Base-by-base conservation (phyloP, 1,284 basidiomycete species). In the Cutaneotrichosporon cutaneum region DNA sequence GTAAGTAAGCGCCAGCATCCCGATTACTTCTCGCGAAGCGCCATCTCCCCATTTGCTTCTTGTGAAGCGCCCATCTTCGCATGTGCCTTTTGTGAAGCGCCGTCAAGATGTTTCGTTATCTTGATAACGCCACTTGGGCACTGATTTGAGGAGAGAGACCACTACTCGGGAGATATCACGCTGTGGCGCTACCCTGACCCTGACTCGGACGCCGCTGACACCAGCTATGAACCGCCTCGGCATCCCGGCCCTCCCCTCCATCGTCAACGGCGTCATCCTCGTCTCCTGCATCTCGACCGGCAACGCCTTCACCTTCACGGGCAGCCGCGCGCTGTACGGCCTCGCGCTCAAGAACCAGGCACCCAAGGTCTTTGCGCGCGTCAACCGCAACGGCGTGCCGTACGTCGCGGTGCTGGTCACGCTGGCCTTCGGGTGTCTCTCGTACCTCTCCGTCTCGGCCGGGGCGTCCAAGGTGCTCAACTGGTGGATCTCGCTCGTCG, bases 291-390 rank as follows among this genome's bases (percentile, higher is more conserved):
- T 79, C 47, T 78, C 75, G 3, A 75, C 74, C 18, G 80, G 67
- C 35, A 70, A 71, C 54, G 66, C 69, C 7, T 73, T 68, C 55
- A 65, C 64, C 22, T 75, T 70, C 57, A 68, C 62, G 50, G 65
- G 70, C 2, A 67, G 66, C 22, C 67, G 74, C 26, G 57, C 60
- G 9, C 58, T 76, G 22, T 72, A 70, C 60, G 30, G 65, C 13
- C 72, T 83, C 4, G 81, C 82, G 1, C 70, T 77, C 16, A 79
- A 79, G 57, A 78, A 80, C 44, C 77, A 82, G 56, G 82, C 82
- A 1, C 82, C 82, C 7, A 59, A 59, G 18, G 69, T 83, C 63
- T 81, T 84, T 70, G 75, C 77, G 24, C 71, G 78, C 9, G 81
- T 82, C 57, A 84, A 84, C 74, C 72, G 76, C 44, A 71, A 76